Evolutionary conservation across 306 rosid genomes (phyloP).

Genomic region (Vigna reflexopilosa): DNA sequence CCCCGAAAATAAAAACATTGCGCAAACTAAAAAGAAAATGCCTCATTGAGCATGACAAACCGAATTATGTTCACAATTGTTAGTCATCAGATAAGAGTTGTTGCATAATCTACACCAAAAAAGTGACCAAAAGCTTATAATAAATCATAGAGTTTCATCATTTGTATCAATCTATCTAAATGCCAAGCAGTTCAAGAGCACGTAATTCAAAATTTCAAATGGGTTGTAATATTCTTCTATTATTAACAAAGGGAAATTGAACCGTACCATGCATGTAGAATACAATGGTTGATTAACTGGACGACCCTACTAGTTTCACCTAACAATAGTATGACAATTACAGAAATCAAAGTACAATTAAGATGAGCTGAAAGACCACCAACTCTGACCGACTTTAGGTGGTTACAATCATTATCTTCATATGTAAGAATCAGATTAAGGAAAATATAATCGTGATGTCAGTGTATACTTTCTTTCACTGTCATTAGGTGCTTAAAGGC

Average conservation of each 20-base stretch:
- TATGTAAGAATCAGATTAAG: neutral
- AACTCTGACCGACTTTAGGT: neutral
- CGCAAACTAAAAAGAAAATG: too few relatives aligned
- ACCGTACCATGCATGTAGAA: neutral
- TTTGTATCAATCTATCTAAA: neutral
- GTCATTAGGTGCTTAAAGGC: conserved; percentile 22
- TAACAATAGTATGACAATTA: neutral
- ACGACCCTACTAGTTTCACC: too few relatives aligned
- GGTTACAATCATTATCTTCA: neutral
- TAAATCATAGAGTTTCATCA: neutral
- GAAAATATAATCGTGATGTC: conserved; percentile 8
- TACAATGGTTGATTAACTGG: neutral
- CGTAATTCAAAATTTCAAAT: neutral
- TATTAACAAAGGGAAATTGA: neutral
- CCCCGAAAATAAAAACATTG: too few relatives aligned
- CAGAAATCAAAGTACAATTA: conserved; percentile 1
- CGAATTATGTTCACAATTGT: too few relatives aligned
- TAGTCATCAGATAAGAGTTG: neutral
- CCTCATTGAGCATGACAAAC: too few relatives aligned
- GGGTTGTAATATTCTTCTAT: neutral
- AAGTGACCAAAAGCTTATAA: neutral
- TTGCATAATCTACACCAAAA: too few relatives aligned
- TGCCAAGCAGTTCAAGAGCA: neutral
- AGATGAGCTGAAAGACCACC: neutral
- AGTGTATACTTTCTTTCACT: conserved; percentile 12